phyloP scores from a whole-genome alignment of 1,284 basidiomycete species.

The Cryptococcus deneoformans region DNA sequence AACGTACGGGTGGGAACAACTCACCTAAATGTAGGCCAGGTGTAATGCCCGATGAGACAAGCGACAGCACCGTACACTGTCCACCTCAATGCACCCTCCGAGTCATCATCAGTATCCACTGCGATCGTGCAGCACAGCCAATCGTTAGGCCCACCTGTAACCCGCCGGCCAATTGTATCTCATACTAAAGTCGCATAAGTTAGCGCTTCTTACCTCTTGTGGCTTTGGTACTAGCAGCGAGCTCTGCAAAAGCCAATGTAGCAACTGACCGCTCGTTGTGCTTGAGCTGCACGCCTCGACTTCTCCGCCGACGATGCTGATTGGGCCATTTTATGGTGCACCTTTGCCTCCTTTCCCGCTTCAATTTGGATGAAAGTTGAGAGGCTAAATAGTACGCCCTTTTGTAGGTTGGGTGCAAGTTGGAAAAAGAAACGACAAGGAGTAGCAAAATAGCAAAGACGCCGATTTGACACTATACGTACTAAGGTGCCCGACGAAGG shows the following conservation, averaged over 20 bases:
- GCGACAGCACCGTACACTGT: slow-evolving; percentile 60
- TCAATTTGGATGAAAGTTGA: too few species aligned
- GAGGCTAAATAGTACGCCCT: too few species aligned
- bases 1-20: slow-evolving; percentile 5
- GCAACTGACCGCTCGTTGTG: slow-evolving; percentile 32
- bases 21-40: slow-evolving; percentile 75
- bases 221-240: not conserved
- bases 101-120: too few species aligned
- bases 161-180: slow-evolving; percentile 41
- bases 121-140: not conserved
- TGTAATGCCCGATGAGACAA: slow-evolving; percentile 64
- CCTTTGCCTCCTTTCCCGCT: too few species aligned
- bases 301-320: slow-evolving; percentile 16
- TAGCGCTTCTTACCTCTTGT: too few species aligned
- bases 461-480: too few species aligned
- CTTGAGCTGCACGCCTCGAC: slow-evolving; percentile 34
- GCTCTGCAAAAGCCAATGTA: not conserved
- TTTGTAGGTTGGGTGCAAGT: too few species aligned
- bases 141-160: slow-evolving; percentile 21
- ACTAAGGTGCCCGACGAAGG: too few species aligned
- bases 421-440: too few species aligned
- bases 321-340: too few species aligned
- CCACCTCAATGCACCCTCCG: slow-evolving; percentile 59
- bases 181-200: slow-evolving; percentile 20
- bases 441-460: too few species aligned